Base-by-base conservation (phyloP, 495 filamentous ascomycete species). In the Extremus antarcticus region DNA sequence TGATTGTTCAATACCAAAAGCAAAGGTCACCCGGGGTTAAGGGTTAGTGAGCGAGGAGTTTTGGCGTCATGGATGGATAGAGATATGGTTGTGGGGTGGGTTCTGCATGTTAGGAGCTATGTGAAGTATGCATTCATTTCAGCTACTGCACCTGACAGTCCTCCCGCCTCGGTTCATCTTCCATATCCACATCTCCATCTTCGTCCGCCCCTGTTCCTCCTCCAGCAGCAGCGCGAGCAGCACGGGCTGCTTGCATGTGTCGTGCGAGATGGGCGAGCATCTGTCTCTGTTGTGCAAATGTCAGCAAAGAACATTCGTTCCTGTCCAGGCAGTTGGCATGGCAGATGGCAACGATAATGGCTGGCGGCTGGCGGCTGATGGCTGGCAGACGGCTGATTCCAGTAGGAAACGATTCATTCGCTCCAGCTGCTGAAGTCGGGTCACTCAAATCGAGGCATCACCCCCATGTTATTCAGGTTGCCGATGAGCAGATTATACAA, bases 181-280 rank as follows among this genome's bases (percentile, higher is more conserved):
- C 59, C 0, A 38, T 58, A 3, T 58, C 59, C 0, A 38, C 57
- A 21, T 50, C 60, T 3, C 51, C 65, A 0, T 55, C 65, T 25
- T 54, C 58, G 29, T 65, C 70, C 15, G 49, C 63, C 0, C 35
- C 51, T 17, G 19, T 60, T 7, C 55, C 59, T 0, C 35, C 55
- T 17, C 46, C 60, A 3, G 50, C 65, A 1, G 54, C 65, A 32
- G 54, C 58, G 21, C 15, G 51, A 2, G 38, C 50, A 43, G 53
- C 53, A n/a, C 53, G 60, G 0, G 72, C 70, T 21, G 71, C 68
- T 25, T 71, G 63, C 45, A 81, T 62, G 21, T 70, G 71, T 19
- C 71, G 65, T 38, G 78, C 76, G 25, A 84, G 66, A 32, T 74
- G 75, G 25, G 75, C 74, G n/a, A 84, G 70, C 74, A 83, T 80